These are phyloP conservation scores for Tuber indicum DNA, from an alignment of 495 filamentous ascomycete species.

Conservation along the genomic window DNA sequence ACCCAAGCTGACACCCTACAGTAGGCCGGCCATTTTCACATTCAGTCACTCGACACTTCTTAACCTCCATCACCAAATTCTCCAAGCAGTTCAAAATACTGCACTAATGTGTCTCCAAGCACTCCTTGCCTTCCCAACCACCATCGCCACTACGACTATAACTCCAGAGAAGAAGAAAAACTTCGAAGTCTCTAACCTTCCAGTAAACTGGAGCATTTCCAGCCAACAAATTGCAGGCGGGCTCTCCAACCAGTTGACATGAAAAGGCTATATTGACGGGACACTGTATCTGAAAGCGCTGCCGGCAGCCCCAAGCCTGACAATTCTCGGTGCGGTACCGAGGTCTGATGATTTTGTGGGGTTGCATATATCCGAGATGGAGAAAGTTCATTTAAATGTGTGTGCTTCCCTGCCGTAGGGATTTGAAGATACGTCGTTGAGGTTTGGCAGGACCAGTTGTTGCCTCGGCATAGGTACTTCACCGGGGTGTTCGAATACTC, in stretches of 20 bases:
- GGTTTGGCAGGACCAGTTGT: conserved; percentile 44
- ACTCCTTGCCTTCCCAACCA: neutral
- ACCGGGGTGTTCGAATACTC: conserved; percentile 56
- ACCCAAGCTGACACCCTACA: neutral
- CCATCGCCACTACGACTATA: neutral
- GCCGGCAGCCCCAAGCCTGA: conserved; percentile 45
- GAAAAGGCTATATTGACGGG: conserved; percentile 57
- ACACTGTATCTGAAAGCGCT: conserved; percentile 56
- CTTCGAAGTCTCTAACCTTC: neutral
- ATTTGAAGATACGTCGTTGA: conserved; percentile 53
- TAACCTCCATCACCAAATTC: neutral
- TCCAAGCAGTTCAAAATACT: neutral
- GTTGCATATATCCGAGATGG: conserved; percentile 61
- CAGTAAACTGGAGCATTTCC: conserved; percentile 47
- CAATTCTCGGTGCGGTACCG: conserved; percentile 46
- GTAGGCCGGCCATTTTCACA: neutral
- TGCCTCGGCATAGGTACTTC: conserved; percentile 44
- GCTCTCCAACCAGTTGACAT: conserved; percentile 49
- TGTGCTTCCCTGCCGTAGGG: conserved; percentile 56
- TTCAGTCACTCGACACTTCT: neutral
- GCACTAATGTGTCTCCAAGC: neutral
- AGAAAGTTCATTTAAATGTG: conserved; percentile 53
- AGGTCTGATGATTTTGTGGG: conserved; percentile 66
- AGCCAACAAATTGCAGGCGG: conserved; percentile 47
- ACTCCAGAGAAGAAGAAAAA: neutral